Base-by-base conservation (phyloP, 148 eudicot species). In the Silene uniflora region DNA sequence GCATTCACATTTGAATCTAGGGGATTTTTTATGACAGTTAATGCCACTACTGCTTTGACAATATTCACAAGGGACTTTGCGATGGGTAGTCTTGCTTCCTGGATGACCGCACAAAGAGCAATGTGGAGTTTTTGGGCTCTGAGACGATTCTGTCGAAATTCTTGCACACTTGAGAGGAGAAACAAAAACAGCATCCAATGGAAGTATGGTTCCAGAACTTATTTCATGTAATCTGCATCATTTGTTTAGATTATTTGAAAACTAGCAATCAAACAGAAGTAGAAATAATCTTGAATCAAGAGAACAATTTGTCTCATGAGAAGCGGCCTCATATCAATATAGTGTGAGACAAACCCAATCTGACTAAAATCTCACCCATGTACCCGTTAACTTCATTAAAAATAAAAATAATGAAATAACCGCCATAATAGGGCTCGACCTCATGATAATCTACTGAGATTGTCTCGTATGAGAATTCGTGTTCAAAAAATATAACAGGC, bases 21-120 rank as follows among this genome's bases (percentile, higher is more conserved):
- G 71, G 22, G 93, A 86, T 82, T 89, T 95, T 68, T 32, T 75
- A 56, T 63, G 54, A 81, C 98, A 95, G 79, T 87, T 84, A 24
- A 78, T 73, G 19, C 85, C 83, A 27, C 82, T 61, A 67, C 46
- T 79, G 71, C 84, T 79, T 80, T 68, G 76, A 74, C 98, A 95
- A 76, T 75, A 78, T 78, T 81, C 85, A 71, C 98, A 95, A 21
- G 92, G 82, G 79, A 76, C 82, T 79, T 80, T 87, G 58, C 79
- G 76, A 83, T 95, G 98, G 62, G 83, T 74, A 72, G 78, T 87
- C 87, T 89, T 95, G 80, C 83, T 90, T 27, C 98, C 98, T 6
- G 94, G 98, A 88, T 95, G 98, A 78, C 98, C 98, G 86, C 98
- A 95, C 44, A 89, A 46, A 27, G 97, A 92, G 78, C 98, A 95